Conservation (phyloP, 768 basidiomycete species). For the Daedaleopsis nitida region DNA sequence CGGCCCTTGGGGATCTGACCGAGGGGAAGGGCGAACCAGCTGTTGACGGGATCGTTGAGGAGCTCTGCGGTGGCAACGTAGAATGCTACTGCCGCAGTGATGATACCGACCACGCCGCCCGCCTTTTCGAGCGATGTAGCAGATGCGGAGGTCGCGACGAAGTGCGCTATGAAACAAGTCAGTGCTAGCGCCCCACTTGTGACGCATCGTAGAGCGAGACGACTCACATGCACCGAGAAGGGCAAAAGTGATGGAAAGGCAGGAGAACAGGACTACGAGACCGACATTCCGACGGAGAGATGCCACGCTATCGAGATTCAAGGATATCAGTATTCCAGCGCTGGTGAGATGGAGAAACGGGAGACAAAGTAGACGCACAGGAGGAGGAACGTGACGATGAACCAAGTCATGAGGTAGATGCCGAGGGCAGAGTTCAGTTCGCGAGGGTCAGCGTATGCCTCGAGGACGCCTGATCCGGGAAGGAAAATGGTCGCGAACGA, state of each 20-base stretch:
- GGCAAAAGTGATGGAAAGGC: slow-evolving; percentile 55
- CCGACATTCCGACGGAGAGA: slow-evolving; percentile 51
- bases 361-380: slow-evolving; percentile 44
- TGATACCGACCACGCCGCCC: slow-evolving; percentile 46
- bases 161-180: slow-evolving; percentile 17
- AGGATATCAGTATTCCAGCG: no score
- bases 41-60: slow-evolving; percentile 35
- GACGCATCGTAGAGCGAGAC: no score
- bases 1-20: slow-evolving; percentile 34
- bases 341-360: no score
- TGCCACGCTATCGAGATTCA: slow-evolving; percentile 41
- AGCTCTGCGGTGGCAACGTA: slow-evolving; percentile 46
- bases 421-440: slow-evolving; percentile 64
- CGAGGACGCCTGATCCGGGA: slow-evolving; percentile 63
- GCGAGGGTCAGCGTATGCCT: slow-evolving; percentile 46
- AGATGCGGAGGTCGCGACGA: slow-evolving; percentile 15
- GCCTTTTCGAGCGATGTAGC: slow-evolving; percentile 32
- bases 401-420: slow-evolving; percentile 77
- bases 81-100: slow-evolving; percentile 50
- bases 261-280: slow-evolving; percentile 53
- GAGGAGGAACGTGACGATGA: slow-evolving; percentile 68
- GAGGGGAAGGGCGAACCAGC: slow-evolving; percentile 45
- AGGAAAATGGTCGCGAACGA: slow-evolving; percentile 76
- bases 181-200: not conserved
- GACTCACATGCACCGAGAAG: slow-evolving; percentile 44